Base-by-base conservation (phyloP, 495 filamentous ascomycete genomes). In the Staphylotrichum longicolle region DNA sequence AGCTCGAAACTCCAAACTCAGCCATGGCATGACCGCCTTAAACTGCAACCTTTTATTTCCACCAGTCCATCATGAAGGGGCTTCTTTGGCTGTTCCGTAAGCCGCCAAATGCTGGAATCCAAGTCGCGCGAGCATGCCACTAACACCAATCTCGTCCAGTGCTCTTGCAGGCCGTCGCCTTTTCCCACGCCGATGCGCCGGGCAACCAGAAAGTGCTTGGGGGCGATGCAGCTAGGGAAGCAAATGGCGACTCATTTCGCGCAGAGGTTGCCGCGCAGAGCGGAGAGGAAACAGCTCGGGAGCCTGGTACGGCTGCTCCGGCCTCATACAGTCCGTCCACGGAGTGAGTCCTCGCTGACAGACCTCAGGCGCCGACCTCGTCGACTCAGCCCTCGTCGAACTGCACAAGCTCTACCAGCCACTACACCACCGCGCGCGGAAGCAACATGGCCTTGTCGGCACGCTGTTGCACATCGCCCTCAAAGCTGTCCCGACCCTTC, bases 101-200 rank as follows among this genome's bases (percentile, higher is more conserved):
- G 78, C 70, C 34, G 46, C 47, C 39, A 12, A 12, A 8, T 32
- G 14, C n/a, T 15, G 44, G 32, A 20, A 49, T 14, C 48, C 14
- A 54, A 61, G 54, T 56, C 45, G 50, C 57, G 46, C 48, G 53
- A 33, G 14, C 40, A 44, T 56, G 62, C 62, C 50, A 66, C 65
- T 73, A 58, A 67, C 63, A 70, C 58, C 10, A 32, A 35, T 49
- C 33, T 11, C 6, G 45, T 37, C 35, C 61, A 81, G 79, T 81
- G 78, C 77, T 81, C 10, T 69, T 78, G 76, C 79, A 80, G 77
- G 69, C 71, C 58, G 58, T 69, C 57, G 68, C 69, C 27, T 63
- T 72, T 57, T 53, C 70, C 54, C 64, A 62, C 56, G 75, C 76
- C 35, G 68, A 71, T 11, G 66, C 72, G 11, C 68, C 67, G 40